Base-by-base conservation (phyloP, 208 protist species). In the Lotmaria passim region DNA sequence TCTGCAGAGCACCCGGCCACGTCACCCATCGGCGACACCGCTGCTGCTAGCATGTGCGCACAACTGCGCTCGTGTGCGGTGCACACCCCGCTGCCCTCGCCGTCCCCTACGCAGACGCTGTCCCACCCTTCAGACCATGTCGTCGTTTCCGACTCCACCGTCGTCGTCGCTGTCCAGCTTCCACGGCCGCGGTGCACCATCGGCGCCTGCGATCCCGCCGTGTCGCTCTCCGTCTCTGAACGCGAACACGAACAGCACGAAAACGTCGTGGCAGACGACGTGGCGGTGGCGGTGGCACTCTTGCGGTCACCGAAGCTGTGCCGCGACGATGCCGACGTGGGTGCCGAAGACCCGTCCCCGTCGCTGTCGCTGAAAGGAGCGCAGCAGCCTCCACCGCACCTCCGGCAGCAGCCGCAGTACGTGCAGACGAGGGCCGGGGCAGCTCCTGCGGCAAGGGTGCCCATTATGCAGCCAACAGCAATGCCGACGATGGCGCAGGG, bases 371-470 rank as follows among this genome's bases (percentile, higher is more conserved):
- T 2, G 38, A 19, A 14, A 7, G 12, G 11, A 10, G 50, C 50
- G 21, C 33, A 19, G 36, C 55, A 28, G 55, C 55, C 36, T 1
- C 55, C 33, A n/a, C 55, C 36, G 36, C 55, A 33, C 23, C 55
- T n/a, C 11, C 38, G 36, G 36, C 55, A 60, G 36, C 3, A 47
- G 38, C 7, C 38, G n/a, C 55, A 30, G 55, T 47, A 47, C 14
- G 21, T 33, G 55, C 36, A 33, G 36, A 39, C 1, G 21, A 44
- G 36, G 55, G 3, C 55, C 21, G 30, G 7, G 7, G 23, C 50
- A 36, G 36, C 28, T 8, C 50, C 50, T 5, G 33, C 31, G 5
- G n/a, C 6, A 19, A 33, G 21, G 36, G 36, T n/a, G 0, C n/a
- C 36, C 5, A 36, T 12, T 12, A 60, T 36, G 2, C 12, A 44